Percentiles rank a stretch among this genome's conserved stretches.
These are phyloP conservation scores for Cunninghamia lanceolata DNA, from an alignment of 75 land plant species.

Conservation along the genomic window DNA sequence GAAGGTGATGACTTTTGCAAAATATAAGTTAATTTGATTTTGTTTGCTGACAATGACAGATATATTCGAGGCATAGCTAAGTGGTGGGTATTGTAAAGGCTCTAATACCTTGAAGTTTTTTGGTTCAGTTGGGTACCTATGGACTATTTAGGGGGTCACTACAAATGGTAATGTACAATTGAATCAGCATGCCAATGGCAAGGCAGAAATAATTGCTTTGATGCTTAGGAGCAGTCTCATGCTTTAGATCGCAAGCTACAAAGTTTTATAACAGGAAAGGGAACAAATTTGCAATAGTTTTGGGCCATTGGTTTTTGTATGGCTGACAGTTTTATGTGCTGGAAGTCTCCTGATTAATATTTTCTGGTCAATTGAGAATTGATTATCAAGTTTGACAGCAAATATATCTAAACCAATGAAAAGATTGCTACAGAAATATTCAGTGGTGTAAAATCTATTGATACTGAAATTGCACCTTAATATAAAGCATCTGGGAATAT, in stretches of 20 bases:
- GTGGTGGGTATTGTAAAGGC: not conserved
- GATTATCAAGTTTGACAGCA: not conserved
- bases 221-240: not conserved
- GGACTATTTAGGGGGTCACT: not conserved
- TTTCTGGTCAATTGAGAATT: not conserved
- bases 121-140: not conserved
- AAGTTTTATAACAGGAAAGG: not conserved
- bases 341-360: not conserved
- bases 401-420: not conserved
- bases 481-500: not conserved
- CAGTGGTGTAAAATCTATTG: not conserved
- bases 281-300: not conserved
- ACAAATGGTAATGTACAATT: not conserved
- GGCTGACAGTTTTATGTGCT: not conserved
- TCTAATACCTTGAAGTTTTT: not conserved
- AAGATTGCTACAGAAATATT: not conserved
- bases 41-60: conserved; percentile 5
- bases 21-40: conserved; percentile 2
- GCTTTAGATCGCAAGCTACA: not conserved
- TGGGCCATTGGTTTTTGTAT: not conserved
- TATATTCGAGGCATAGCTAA: not conserved
- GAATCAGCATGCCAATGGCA: not conserved
- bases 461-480: not conserved
- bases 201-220: not conserved
- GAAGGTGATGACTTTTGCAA: not conserved